Conservation (phyloP, 1,139 yeast genomes). For the Kluyveromyces marxianus region DNA sequence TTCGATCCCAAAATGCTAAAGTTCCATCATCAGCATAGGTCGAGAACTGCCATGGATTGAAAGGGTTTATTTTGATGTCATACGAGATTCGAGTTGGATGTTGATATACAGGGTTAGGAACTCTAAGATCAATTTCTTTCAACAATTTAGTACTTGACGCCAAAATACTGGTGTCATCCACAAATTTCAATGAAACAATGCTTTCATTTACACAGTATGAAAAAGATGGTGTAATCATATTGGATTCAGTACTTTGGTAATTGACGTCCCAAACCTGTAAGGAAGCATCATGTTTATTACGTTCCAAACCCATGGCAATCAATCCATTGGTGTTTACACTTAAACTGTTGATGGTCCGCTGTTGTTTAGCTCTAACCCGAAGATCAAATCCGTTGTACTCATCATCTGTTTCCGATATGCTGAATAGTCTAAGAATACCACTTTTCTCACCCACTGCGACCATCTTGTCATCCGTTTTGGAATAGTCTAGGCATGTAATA, state of each 20-base stretch:
- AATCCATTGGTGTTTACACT: slow-evolving; percentile 60
- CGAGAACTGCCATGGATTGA: slow-evolving; percentile 55
- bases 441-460: slow-evolving; percentile 68
- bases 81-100: slow-evolving; percentile 68
- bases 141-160: slow-evolving; percentile 75
- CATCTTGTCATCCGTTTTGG: slow-evolving; percentile 48
- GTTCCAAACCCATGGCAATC: slow-evolving; percentile 74
- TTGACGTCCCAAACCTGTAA: slow-evolving; percentile 78
- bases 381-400: slow-evolving; percentile 15
- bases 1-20: slow-evolving; percentile 78
- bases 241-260: slow-evolving; percentile 36
- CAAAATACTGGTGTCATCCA: slow-evolving; percentile 54
- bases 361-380: slow-evolving; percentile 52
- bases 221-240: slow-evolving; percentile 47
- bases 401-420: slow-evolving; percentile 35
- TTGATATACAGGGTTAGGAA: slow-evolving; percentile 64
- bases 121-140: slow-evolving; percentile 69
- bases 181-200: slow-evolving; percentile 58
- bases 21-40: slow-evolving; percentile 82
- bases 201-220: slow-evolving; percentile 70
- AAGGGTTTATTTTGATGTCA: slow-evolving; percentile 64
- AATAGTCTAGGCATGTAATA: slow-evolving; percentile 65
- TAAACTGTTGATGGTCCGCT: slow-evolving; percentile 68
- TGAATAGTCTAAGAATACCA: slow-evolving; percentile 61
- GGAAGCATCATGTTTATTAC: slow-evolving; percentile 70